Conservation (phyloP, 108 stramenopile species). For the Cyclotella sp. region DNA sequence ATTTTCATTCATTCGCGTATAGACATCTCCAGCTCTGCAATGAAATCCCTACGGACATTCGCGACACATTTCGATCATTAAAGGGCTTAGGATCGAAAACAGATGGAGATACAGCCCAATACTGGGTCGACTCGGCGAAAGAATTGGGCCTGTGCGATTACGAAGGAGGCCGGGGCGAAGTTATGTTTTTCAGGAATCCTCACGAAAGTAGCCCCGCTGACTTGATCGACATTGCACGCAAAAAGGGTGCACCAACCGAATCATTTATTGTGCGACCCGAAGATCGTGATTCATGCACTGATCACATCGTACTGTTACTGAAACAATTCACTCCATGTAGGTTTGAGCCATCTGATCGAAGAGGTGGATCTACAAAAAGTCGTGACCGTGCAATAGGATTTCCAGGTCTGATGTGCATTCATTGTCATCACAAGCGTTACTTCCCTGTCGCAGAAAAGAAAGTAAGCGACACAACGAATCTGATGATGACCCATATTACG, state of each 20-base stretch:
- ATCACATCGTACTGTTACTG: slow-evolving; percentile 75
- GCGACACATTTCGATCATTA: slow-evolving; percentile 68
- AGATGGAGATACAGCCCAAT: slow-evolving; percentile 68
- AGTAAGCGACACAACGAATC: slow-evolving; percentile 81
- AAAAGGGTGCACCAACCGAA: slow-evolving; percentile 28
- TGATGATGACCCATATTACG: slow-evolving; percentile 65
- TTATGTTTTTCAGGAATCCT: slow-evolving; percentile 72
- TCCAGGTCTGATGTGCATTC: slow-evolving; percentile 67
- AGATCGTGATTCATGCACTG: slow-evolving; percentile 72
- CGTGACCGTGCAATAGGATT: slow-evolving; percentile 73
- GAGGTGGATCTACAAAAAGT: slow-evolving; percentile 67
- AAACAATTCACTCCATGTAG: slow-evolving; percentile 80
- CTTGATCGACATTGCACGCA: slow-evolving; percentile 58
- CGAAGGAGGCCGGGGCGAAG: slow-evolving; percentile 49
- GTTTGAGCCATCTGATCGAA: slow-evolving; percentile 77
- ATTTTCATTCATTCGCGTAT: background rate
- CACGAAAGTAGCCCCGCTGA: slow-evolving; percentile 78
- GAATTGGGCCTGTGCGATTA: slow-evolving; percentile 75
- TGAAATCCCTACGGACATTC: slow-evolving; percentile 69
- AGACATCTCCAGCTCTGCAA: slow-evolving; percentile 74
- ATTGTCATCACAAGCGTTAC: slow-evolving; percentile 75
- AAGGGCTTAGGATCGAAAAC: slow-evolving; percentile 69
- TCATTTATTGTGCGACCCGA: slow-evolving; percentile 57
- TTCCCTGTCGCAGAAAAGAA: slow-evolving; percentile 88
- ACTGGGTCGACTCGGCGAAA: slow-evolving; percentile 77